Evolutionary conservation across 352 stramenopile genomes (phyloP).

Genomic region (Pilasporangium apinafurcum): DNA sequence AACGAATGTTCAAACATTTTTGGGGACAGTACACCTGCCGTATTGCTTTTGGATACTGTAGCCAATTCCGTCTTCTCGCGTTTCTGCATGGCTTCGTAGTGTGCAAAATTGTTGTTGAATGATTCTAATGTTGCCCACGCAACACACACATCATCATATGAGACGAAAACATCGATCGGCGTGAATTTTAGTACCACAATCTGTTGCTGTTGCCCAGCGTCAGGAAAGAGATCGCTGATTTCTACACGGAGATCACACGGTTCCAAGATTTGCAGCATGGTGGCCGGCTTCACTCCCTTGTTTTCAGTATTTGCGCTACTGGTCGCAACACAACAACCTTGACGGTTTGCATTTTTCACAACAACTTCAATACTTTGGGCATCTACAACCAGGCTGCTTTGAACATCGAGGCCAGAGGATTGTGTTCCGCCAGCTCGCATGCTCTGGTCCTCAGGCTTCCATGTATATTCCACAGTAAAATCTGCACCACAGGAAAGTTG

Average conservation of each 20-base stretch:
- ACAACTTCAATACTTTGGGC: constrained; percentile 59
- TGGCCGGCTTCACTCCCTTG: constrained; percentile 15
- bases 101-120: constrained; percentile 19
- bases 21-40: constrained; percentile 6
- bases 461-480: constrained; percentile 45
- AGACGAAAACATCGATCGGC: constrained; percentile 73
- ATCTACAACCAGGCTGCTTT: constrained; percentile 58
- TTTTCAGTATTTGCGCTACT: constrained; percentile 7
- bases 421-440: constrained; percentile 1
- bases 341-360: constrained; percentile 53
- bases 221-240: constrained; percentile 58
- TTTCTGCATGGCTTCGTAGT: constrained; percentile 10
- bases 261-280: constrained; percentile 73
- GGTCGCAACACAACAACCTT: constrained; percentile 47
- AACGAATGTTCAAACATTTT: constrained; percentile 4
- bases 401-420: constrained; percentile 50
- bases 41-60: background rate
- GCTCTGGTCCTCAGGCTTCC: constrained; percentile 22
- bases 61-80: background rate
- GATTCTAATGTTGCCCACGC: constrained; percentile 38
- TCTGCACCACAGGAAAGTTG: constrained; percentile 50
- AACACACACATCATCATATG: constrained; percentile 70
- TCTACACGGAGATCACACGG: constrained; percentile 62
- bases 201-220: constrained; percentile 61
- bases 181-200: constrained; percentile 69